Percentiles rank a stretch among this genome's conserved stretches.
phyloP scores from a whole-genome alignment of 805 yeast genomes.

The Lachancea lanzarotensis region DNA sequence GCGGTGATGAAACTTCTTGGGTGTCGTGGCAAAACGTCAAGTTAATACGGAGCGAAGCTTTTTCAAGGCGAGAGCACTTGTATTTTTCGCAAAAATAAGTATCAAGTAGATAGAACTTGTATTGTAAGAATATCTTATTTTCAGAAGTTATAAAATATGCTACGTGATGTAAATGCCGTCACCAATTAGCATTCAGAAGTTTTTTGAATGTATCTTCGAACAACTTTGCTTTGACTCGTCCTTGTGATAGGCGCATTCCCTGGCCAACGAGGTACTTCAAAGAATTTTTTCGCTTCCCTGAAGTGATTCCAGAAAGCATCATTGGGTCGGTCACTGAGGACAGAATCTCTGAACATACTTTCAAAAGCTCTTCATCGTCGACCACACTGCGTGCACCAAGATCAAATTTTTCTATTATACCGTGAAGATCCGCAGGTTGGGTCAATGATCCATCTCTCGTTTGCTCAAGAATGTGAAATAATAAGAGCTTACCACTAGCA shows the following conservation, averaged over 20 bases:
- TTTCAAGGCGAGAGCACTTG: not conserved
- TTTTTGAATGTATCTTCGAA: constrained; percentile 33
- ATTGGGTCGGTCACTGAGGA: constrained; percentile 37
- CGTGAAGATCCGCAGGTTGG: constrained; percentile 26
- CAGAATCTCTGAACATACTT: constrained; percentile 43
- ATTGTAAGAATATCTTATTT: not conserved
- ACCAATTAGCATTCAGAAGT: constrained; percentile 18
- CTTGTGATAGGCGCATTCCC: constrained; percentile 76
- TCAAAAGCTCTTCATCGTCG: constrained; percentile 33
- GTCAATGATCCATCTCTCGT: constrained; percentile 16
- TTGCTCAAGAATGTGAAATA: constrained; percentile 53
- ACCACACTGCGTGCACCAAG: constrained; percentile 33
- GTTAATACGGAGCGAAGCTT: not conserved
- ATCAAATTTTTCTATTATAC: constrained; percentile 50
- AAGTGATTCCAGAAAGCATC: constrained; percentile 48
- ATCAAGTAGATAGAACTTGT: constrained; percentile 1
- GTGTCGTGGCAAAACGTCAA: not conserved
- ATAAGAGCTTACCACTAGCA: constrained; percentile 59
- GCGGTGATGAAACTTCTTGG: not conserved
- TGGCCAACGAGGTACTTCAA: constrained; percentile 76
- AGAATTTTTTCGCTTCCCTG: constrained; percentile 55
- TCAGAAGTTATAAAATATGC: not conserved
- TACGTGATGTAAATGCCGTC: not conserved
- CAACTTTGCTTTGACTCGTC: constrained; percentile 38
- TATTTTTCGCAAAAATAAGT: not conserved